phyloP scores from a whole-genome alignment of 2,329 filamentous ascomycete genomes.

The Tolypocladium album region DNA sequence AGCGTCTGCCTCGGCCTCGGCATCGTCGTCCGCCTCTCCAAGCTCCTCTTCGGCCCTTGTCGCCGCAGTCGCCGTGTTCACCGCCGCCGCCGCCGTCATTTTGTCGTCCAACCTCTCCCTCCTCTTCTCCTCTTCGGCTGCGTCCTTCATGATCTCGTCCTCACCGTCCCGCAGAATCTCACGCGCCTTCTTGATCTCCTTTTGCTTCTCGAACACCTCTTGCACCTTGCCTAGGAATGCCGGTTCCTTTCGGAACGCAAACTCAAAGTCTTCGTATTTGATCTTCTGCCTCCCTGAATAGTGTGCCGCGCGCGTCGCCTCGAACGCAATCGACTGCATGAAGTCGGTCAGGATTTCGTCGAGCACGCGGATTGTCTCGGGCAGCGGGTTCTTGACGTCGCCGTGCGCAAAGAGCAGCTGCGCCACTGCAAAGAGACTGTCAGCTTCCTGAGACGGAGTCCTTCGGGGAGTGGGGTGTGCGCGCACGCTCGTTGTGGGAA shows the following conservation, averaged over 20 bases:
- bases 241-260: conserved; percentile 77
- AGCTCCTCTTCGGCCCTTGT: conserved; percentile 36
- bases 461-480: background rate
- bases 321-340: conserved; percentile 86
- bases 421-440: conserved; percentile 39
- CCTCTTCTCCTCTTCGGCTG: conserved; percentile 31
- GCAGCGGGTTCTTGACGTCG: conserved; percentile 66
- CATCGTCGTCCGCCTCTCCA: conserved; percentile 41
- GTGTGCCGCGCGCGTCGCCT: conserved; percentile 74
- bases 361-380: conserved; percentile 73
- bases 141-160: conserved; percentile 44
- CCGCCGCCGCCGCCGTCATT: conserved; percentile 1
- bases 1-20: conserved; percentile 28
- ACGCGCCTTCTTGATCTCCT: conserved; percentile 71
- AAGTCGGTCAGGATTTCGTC: conserved; percentile 97
- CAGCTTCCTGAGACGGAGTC: background rate
- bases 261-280: conserved; percentile 97
- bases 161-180: conserved; percentile 65
- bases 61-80: conserved; percentile 6
- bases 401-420: conserved; percentile 72
- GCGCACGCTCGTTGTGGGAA: conserved; percentile 56
- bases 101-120: conserved; percentile 18
- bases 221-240: conserved; percentile 80
- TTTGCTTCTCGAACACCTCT: conserved; percentile 81
- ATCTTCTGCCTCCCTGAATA: conserved; percentile 90